Evolutionary conservation across 1,284 basidiomycete species (phyloP).

Genomic region (Sparassis latifolia): DNA sequence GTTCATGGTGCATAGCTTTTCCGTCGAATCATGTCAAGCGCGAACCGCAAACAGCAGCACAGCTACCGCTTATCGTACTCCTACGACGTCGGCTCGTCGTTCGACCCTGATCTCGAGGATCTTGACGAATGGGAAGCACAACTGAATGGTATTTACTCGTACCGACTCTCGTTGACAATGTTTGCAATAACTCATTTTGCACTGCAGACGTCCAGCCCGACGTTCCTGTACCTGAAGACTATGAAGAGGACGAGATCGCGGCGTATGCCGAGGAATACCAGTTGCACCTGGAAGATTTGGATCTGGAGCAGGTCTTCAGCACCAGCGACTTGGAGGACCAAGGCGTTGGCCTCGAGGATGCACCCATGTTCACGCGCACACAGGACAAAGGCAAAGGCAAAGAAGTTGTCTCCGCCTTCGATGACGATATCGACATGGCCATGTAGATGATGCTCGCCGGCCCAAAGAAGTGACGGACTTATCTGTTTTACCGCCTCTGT

Average conservation of each 20-base stretch:
- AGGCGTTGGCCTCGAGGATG: slow-evolving; percentile 6
- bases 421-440: slow-evolving; percentile 4
- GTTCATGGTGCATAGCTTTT: slow-evolving; percentile 43
- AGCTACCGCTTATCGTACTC: slow-evolving; percentile 55
- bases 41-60: slow-evolving; percentile 41
- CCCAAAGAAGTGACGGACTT: too few species aligned
- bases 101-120: slow-evolving; percentile 66
- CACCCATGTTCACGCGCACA: not conserved
- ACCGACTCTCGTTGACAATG: too few species aligned
- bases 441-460: not conserved
- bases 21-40: slow-evolving; percentile 50
- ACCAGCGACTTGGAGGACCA: slow-evolving; percentile 23
- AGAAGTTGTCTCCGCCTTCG: not conserved
- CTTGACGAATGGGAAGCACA: slow-evolving; percentile 51
- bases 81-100: slow-evolving; percentile 65
- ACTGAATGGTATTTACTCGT: slow-evolving; percentile 29
- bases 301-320: slow-evolving; percentile 23
- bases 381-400: not conserved
- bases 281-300: slow-evolving; percentile 46
- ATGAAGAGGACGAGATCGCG: slow-evolving; percentile 50
- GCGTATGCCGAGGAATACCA: slow-evolving; percentile 54
- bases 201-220: not conserved
- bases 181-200: not conserved
- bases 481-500: too few species aligned
- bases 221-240: slow-evolving; percentile 32